Percentiles rank a stretch among this genome's conserved stretches.
Conservation (phyloP, 2,329 filamentous ascomycete genomes). For the Rhexocercosporidium sp. region DNA sequence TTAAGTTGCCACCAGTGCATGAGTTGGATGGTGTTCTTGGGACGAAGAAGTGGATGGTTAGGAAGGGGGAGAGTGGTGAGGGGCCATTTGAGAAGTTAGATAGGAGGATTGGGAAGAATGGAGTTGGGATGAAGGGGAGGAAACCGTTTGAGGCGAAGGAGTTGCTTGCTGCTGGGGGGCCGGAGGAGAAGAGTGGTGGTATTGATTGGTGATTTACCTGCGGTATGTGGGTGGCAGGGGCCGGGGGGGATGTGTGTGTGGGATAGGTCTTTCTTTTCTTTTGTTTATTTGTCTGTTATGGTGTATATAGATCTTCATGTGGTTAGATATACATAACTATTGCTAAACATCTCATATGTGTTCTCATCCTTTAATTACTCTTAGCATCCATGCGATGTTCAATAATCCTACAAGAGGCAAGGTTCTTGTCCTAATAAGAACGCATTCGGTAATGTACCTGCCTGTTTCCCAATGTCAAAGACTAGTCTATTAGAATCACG, state of each 20-base stretch:
- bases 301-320: neutral
- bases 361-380: no score
- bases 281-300: neutral
- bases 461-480: no score
- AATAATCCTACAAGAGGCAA: no score
- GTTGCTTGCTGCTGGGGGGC: slow-evolving; percentile 28
- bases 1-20: slow-evolving; percentile 78
- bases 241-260: no score
- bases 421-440: no score
- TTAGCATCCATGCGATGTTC: no score
- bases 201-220: slow-evolving; percentile 37
- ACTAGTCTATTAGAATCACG: no score
- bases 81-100: slow-evolving; percentile 43
- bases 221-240: neutral
- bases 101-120: slow-evolving; percentile 36
- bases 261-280: neutral
- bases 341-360: no score
- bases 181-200: slow-evolving; percentile 24
- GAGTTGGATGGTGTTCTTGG: slow-evolving; percentile 82
- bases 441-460: no score
- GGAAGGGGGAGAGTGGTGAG: slow-evolving; percentile 65
- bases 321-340: neutral
- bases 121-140: slow-evolving; percentile 36
- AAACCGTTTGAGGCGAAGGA: slow-evolving; percentile 35
- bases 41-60: slow-evolving; percentile 79